phyloP scores from a whole-genome alignment of 169 alveolate genomes.

The Eimeria maxima region DNA sequence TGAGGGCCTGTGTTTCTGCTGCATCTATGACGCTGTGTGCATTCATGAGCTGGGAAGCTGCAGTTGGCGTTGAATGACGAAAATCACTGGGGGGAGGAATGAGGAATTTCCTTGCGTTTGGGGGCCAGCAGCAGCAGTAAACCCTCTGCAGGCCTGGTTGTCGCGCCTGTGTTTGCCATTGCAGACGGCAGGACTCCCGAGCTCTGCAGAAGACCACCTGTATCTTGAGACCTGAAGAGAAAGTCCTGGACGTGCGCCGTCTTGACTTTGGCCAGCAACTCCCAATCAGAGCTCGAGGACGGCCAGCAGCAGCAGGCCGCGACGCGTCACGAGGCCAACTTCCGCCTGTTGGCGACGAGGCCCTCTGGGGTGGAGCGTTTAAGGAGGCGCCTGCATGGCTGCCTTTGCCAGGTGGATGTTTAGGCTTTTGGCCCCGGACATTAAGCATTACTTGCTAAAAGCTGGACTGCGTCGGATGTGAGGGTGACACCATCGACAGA shows the following conservation, averaged over 20 bases:
- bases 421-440: background rate
- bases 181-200: slow-evolving; percentile 6
- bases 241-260: slow-evolving; percentile 45
- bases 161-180: background rate
- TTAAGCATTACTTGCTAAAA: background rate
- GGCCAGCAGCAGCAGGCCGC: background rate
- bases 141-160: background rate
- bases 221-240: slow-evolving; percentile 26
- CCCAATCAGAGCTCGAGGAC: background rate
- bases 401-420: slow-evolving; percentile 32
- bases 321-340: slow-evolving; percentile 2
- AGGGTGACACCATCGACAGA: background rate
- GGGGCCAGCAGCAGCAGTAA: too few species aligned
- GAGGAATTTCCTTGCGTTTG: too few species aligned
- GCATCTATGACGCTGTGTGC: too few species aligned
- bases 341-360: background rate
- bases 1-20: too few species aligned
- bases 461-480: background rate
- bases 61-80: too few species aligned
- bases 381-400: slow-evolving; percentile 14
- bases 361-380: slow-evolving; percentile 55
- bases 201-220: background rate
- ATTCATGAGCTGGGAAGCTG: too few species aligned
- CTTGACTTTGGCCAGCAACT: slow-evolving; percentile 7
- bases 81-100: too few species aligned